Conservation (phyloP, 345 rosid genomes). For the Eucalyptus cladocalyx region DNA sequence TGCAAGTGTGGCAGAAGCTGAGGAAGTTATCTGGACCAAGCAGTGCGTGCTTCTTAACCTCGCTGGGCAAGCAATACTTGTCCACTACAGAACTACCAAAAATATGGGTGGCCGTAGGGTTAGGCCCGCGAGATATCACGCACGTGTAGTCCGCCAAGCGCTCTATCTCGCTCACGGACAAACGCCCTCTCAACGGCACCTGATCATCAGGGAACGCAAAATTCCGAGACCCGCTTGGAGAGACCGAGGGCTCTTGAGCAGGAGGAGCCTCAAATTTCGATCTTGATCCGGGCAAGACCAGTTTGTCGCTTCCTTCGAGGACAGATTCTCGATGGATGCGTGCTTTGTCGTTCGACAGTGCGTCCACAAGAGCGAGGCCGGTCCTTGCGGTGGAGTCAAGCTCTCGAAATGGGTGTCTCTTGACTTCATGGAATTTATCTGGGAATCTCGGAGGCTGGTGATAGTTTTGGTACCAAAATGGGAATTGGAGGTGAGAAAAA, state of each 20-base stretch:
- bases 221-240: constrained; percentile 5
- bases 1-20: constrained; percentile 58
- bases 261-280: constrained; percentile 42
- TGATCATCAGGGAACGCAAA: background rate
- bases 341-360: constrained; percentile 1
- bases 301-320: background rate
- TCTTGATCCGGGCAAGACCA: constrained; percentile 41
- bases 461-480: background rate
- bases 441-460: background rate
- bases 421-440: background rate
- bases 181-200: background rate
- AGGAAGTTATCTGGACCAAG: constrained; percentile 19
- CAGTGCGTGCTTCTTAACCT: background rate
- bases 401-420: background rate
- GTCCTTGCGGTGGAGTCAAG: background rate
- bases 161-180: constrained; percentile 50
- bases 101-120: constrained; percentile 73
- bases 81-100: constrained; percentile 69
- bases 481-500: background rate
- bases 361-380: constrained; percentile 15
- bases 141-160: constrained; percentile 82
- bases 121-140: constrained; percentile 63
- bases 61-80: background rate
- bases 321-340: background rate
- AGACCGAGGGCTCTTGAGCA: background rate